phyloP scores from a whole-genome alignment of 2,329 filamentous ascomycete species.

The Colletotrichum godetiae region DNA sequence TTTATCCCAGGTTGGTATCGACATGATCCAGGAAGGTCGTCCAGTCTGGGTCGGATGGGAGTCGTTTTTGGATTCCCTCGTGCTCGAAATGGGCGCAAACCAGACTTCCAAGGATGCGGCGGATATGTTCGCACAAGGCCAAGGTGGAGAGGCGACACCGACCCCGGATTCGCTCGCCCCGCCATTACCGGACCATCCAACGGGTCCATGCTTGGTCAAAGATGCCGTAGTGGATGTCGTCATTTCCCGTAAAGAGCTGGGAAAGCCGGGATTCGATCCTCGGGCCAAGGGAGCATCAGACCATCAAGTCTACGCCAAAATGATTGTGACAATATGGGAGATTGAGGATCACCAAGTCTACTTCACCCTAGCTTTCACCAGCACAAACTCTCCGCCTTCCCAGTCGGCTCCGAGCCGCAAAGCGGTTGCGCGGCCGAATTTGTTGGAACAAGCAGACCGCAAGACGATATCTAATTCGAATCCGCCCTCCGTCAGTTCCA shows the following conservation, averaged over 20 bases:
- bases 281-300: constrained; percentile 49
- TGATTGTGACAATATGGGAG: constrained; percentile 82
- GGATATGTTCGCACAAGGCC: constrained; percentile 30
- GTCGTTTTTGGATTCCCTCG: constrained; percentile 65
- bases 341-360: constrained; percentile 74
- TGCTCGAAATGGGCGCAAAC: constrained; percentile 52
- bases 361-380: constrained; percentile 81
- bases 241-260: constrained; percentile 62
- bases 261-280: constrained; percentile 50
- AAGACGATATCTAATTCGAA: constrained; percentile 57
- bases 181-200: constrained; percentile 35
- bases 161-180: constrained; percentile 43
- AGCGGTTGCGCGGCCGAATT: constrained; percentile 50
- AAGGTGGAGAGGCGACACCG: constrained; percentile 50
- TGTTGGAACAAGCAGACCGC: constrained; percentile 59
- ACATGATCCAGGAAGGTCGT: constrained; percentile 76
- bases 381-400: constrained; percentile 56
- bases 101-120: constrained; percentile 33
- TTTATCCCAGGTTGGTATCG: constrained; percentile 77
- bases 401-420: constrained; percentile 48
- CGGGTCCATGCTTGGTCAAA: constrained; percentile 49
- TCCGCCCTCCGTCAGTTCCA: constrained; percentile 59
- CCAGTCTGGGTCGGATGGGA: constrained; percentile 71
- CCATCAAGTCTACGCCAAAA: constrained; percentile 70
- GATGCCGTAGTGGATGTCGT: constrained; percentile 77